Evolutionary conservation across 805 yeast genomes (phyloP).

Genomic region (Kockiozyma suomiensis): DNA sequence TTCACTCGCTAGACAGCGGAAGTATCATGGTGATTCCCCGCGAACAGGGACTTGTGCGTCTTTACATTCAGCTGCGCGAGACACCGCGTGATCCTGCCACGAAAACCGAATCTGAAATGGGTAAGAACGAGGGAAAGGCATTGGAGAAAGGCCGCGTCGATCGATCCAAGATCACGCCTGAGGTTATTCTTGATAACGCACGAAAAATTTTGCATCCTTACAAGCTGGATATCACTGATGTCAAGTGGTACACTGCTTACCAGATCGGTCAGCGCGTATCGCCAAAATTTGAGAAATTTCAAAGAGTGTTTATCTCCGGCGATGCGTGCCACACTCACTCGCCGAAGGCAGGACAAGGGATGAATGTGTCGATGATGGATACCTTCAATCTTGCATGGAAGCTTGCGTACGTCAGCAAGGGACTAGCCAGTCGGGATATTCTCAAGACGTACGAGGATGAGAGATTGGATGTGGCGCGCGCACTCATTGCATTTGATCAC

Average conservation of each 20-base stretch:
- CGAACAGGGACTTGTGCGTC: slow-evolving; percentile 42
- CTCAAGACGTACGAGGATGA: slow-evolving; percentile 43
- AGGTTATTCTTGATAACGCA: slow-evolving; percentile 39
- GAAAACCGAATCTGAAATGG: slow-evolving; percentile 8
- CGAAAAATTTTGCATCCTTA: slow-evolving; percentile 37
- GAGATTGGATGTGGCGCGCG: slow-evolving; percentile 41
- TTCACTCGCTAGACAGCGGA: slow-evolving; percentile 42
- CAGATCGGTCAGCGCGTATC: slow-evolving; percentile 44
- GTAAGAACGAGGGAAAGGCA: slow-evolving; percentile 33
- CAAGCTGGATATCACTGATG: slow-evolving; percentile 37
- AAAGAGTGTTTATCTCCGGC: slow-evolving; percentile 42
- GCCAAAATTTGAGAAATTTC: slow-evolving; percentile 33
- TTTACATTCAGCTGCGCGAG: slow-evolving; percentile 42
- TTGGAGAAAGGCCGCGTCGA: slow-evolving; percentile 36
- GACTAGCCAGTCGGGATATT: slow-evolving; percentile 37
- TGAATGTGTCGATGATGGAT: slow-evolving; percentile 43
- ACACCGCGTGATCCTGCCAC: slow-evolving; percentile 19
- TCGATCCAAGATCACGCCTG: slow-evolving; percentile 44
- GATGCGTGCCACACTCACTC: slow-evolving; percentile 39
- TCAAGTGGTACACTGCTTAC: slow-evolving; percentile 31
- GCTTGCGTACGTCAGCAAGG: slow-evolving; percentile 42
- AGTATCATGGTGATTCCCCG: slow-evolving; percentile 45
- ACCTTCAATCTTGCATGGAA: slow-evolving; percentile 44
- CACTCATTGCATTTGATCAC: slow-evolving; percentile 43
- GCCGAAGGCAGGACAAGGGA: slow-evolving; percentile 46